Evolutionary conservation across 169 alveolate species (phyloP), one percentile per base, ranked within the genome.

Genomic region (Besnoitia besnoiti): DNA sequence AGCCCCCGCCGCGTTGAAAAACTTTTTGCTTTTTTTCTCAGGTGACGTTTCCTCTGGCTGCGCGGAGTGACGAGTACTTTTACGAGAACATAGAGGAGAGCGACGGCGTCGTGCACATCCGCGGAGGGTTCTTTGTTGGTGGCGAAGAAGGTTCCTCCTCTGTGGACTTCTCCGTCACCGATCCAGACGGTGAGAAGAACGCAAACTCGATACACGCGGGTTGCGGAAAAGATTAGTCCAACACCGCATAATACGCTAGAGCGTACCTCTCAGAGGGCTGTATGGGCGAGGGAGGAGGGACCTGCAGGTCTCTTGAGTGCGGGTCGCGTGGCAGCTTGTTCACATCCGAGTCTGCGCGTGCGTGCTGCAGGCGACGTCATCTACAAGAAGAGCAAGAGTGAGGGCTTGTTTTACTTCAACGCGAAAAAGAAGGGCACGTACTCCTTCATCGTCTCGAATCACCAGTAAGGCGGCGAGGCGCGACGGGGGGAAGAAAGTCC

Each of bases 81-180:
- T 95, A 91, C 85, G 95, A 93, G 76, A 7, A 82, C 59, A 75
- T 89, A 4, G 94, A 89, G n/a, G 93, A 77, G 46, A 90, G 76
- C 37, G 90, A 76, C 8, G 79, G 61, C 16, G 95, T 95, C 5
- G 88, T 95, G 44, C 89, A 89, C 35, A 62, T 95, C 46, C 90
- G 96, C 33, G 94, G 96, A 5, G 97, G 96, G 5, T 95, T 90
- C 88, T 92, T 93, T 90, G 91, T 95, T 0, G 92, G 95, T 3
- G 89, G 94, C 24, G 90, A 90, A 3, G 95, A 94, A 33, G 90
- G 61, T 30, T 85, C 85, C 14, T 27, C 59, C 30, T 95, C 94
- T 30, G 94, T 95, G 55, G 97, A 95, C 42, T 94, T 95, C 93
- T 47, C 76, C 55, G 77, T 95, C 35, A 51, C 91, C 24, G 97